Evolutionary conservation across 1,284 basidiomycete species (phyloP).

Genomic region (Rhodotorula sp.): DNA sequence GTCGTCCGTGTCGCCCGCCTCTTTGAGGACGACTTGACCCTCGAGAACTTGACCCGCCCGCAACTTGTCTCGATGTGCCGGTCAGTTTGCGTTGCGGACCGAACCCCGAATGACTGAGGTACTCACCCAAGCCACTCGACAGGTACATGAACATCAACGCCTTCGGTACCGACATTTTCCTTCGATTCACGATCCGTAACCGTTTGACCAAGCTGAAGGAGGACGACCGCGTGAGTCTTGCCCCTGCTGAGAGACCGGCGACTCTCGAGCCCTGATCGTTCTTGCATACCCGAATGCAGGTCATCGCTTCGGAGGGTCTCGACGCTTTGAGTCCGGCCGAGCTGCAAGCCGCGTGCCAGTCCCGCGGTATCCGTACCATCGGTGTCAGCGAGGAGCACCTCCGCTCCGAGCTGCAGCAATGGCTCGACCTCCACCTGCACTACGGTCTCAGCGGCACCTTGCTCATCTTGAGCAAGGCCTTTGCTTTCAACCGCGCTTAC

Average conservation of each 20-base stretch:
- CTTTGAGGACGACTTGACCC: constrained; percentile 94
- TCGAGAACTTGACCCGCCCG: constrained; percentile 95
- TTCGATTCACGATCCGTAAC: constrained; percentile 86
- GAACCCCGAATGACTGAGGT: constrained; percentile 83
- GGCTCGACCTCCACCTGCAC: constrained; percentile 90
- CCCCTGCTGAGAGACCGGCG: not conserved
- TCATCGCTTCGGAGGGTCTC: constrained; percentile 84
- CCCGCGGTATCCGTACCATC: constrained; percentile 84
- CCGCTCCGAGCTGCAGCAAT: constrained; percentile 83
- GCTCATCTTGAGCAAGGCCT: constrained; percentile 86
- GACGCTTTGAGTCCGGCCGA: constrained; percentile 87
- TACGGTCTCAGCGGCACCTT: constrained; percentile 85
- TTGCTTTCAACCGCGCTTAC: constrained; percentile 78
- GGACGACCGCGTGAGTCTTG: constrained; percentile 67
- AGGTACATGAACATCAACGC: constrained; percentile 95
- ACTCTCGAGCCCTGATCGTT: not conserved
- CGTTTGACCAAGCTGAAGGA: constrained; percentile 79
- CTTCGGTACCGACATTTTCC: constrained; percentile 97
- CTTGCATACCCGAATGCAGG: constrained; percentile 50
- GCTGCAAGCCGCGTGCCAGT: constrained; percentile 88
- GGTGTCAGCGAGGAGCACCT: constrained; percentile 53
- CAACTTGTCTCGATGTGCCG: constrained; percentile 96
- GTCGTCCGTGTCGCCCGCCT: constrained; percentile 92
- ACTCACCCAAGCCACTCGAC: not conserved
- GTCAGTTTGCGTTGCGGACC: constrained; percentile 93